Evolutionary conservation across 352 stramenopile genomes (phyloP).

Genomic region (Globisporangium megalacanthum): DNA sequence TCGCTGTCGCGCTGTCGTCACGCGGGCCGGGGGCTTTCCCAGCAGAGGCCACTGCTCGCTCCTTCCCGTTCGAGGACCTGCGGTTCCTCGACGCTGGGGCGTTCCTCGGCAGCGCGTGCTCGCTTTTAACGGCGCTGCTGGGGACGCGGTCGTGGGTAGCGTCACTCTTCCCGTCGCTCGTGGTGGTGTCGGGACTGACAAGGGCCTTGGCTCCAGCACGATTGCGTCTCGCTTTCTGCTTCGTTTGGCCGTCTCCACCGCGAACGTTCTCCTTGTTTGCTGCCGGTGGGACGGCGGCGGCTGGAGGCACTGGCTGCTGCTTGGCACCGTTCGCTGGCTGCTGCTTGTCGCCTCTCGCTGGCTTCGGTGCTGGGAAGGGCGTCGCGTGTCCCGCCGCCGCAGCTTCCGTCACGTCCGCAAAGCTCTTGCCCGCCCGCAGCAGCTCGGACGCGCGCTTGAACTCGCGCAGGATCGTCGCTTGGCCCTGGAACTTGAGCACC

Average conservation of each 20-base stretch:
- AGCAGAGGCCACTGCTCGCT: too few species aligned
- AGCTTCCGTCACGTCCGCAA: conserved; percentile 32
- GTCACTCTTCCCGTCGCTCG: too few species aligned
- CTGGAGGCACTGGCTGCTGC: too few species aligned
- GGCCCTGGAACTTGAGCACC: conserved; percentile 60
- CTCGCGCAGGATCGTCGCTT: conserved; percentile 60
- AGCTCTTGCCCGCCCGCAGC: conserved; percentile 41
- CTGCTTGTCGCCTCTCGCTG: conserved; percentile 3
- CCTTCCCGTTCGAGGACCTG: neutral
- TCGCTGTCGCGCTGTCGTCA: too few species aligned
- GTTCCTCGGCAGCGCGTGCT: conserved; percentile 4
- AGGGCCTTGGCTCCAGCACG: too few species aligned
- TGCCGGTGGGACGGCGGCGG: too few species aligned
- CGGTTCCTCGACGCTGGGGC: neutral
- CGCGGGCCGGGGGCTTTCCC: too few species aligned
- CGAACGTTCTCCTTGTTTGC: conserved; percentile 4
- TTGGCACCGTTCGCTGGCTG: conserved; percentile 4
- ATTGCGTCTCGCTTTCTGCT: too few species aligned
- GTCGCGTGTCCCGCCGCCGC: conserved; percentile 3
- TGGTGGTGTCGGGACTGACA: too few species aligned
- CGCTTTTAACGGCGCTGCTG: neutral
- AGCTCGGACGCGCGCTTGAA: conserved; percentile 51
- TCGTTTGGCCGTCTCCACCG: neutral
- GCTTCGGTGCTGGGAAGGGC: conserved; percentile 5
- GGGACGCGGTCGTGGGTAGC: too few species aligned